These are phyloP conservation scores for Berberis vulgaris DNA, from an alignment of 164 flowering plant genomes.

Conservation along the genomic window DNA sequence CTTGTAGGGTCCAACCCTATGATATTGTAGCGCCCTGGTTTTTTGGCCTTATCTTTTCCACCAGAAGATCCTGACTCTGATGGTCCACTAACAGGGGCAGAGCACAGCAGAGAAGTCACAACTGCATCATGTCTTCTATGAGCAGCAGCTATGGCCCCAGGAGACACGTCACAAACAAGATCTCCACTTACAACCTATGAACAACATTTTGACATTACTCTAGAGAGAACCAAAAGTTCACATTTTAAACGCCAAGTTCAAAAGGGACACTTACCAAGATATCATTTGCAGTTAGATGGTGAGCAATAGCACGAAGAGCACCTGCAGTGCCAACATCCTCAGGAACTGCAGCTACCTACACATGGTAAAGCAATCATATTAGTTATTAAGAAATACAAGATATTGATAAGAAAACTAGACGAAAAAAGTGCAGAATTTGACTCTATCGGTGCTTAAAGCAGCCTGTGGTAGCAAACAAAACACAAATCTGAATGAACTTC, in stretches of 20 bases:
- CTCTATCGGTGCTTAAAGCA: neutral
- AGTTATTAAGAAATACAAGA: neutral
- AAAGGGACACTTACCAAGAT: slow-evolving; percentile 50
- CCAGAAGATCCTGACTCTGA: slow-evolving; percentile 69
- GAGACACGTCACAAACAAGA: slow-evolving; percentile 89
- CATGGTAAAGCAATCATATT: slow-evolving; percentile 2
- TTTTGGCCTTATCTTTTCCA: slow-evolving; percentile 90
- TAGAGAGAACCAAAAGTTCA: neutral
- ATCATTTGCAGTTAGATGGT: slow-evolving; percentile 77
- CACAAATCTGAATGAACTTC: too few relatives aligned
- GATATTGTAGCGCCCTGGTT: slow-evolving; percentile 57
- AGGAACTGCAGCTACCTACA: slow-evolving; percentile 82
- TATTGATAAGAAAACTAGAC: neutral
- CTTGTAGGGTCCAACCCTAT: slow-evolving; percentile 79
- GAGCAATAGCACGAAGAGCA: slow-evolving; percentile 87
- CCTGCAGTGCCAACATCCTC: slow-evolving; percentile 99
- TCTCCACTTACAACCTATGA: slow-evolving; percentile 97
- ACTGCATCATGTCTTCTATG: slow-evolving; percentile 93
- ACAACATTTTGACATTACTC: neutral
- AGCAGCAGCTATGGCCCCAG: slow-evolving; percentile 93
- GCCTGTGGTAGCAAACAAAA: neutral
- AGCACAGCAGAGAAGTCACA: slow-evolving; percentile 83
- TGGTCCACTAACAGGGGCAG: slow-evolving; percentile 76
- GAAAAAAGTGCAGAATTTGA: neutral
- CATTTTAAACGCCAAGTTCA: slow-evolving; percentile 1